phyloP scores from a whole-genome alignment of 2,329 filamentous ascomycete species.

The Fusarium torreyae region DNA sequence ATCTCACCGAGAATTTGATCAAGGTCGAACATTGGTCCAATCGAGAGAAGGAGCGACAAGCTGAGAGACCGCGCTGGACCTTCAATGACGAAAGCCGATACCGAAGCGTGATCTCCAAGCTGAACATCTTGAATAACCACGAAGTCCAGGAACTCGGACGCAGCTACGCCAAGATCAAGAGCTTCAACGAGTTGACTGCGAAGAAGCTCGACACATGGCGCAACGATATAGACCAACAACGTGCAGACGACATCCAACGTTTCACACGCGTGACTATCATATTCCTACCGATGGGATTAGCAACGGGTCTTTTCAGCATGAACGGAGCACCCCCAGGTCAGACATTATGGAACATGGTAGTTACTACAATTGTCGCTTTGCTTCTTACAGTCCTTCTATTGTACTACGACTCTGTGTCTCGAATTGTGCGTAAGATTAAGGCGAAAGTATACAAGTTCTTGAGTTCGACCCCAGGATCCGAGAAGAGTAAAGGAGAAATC shows the following conservation, averaged over 20 bases:
- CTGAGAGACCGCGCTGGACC: neutral
- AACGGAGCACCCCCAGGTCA: neutral
- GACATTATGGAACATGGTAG: neutral
- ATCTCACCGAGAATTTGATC: neutral
- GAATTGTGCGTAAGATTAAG: too few relatives aligned
- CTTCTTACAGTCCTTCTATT: neutral
- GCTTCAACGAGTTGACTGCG: accelerated
- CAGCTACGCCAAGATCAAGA: accelerated
- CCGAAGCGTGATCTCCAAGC: neutral
- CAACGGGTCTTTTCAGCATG: conserved; percentile 3
- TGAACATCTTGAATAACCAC: neutral
- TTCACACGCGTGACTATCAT: neutral
- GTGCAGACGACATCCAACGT: neutral
- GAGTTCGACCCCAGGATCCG: too few relatives aligned
- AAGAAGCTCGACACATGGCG: neutral
- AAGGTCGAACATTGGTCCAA: neutral
- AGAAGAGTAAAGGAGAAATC: too few relatives aligned
- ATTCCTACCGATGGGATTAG: neutral
- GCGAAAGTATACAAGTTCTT: too few relatives aligned
- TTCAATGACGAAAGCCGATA: conserved; percentile 8
- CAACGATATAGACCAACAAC: neutral
- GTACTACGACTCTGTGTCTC: too few relatives aligned
- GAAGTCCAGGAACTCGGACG: neutral
- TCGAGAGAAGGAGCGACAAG: neutral
- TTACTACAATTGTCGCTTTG: neutral